These are phyloP conservation scores for Pontederia crassipes DNA, from an alignment of 176 grass and related monocot species.

Conservation along the genomic window DNA sequence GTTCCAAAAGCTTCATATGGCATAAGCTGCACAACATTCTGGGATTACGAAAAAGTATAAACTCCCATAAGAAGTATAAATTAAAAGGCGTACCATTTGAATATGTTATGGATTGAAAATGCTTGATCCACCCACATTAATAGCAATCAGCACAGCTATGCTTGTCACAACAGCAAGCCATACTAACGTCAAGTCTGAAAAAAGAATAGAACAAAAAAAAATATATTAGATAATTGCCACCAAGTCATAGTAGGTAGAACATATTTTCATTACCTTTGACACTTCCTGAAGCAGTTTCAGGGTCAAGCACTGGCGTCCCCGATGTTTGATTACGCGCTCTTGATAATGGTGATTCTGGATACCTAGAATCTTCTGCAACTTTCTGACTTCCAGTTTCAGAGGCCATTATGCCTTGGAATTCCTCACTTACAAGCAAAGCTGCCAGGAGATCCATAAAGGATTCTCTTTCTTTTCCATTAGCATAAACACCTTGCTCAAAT, in stretches of 20 bases:
- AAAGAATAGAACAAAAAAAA: constrained; percentile 14
- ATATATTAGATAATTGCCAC: background rate
- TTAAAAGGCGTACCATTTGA: background rate
- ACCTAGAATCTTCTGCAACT: constrained; percentile 19
- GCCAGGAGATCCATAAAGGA: constrained; percentile 92
- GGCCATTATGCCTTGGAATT: constrained; percentile 91
- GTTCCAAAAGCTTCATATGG: too few relatives aligned
- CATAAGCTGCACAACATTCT: too few relatives aligned
- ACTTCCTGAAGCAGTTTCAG: constrained; percentile 27
- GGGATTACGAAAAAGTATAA: too few relatives aligned
- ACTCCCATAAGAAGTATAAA: background rate
- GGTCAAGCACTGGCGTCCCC: background rate
- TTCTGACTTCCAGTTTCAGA: constrained; percentile 41
- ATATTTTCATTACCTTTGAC: constrained; percentile 28
- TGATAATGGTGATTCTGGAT: constrained; percentile 5
- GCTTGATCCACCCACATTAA: constrained; percentile 56
- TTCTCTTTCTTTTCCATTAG: constrained; percentile 52
- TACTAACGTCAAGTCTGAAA: constrained; percentile 47
- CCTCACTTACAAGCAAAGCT: constrained; percentile 85
- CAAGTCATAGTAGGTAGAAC: background rate
- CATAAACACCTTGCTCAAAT: constrained; percentile 14
- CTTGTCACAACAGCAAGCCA: constrained; percentile 75
- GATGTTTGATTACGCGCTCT: background rate
- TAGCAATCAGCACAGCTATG: constrained; percentile 50
- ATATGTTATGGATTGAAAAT: constrained; percentile 68